Conservation (phyloP, 2,329 filamentous ascomycete genomes). For the Aschersonia sp. region DNA sequence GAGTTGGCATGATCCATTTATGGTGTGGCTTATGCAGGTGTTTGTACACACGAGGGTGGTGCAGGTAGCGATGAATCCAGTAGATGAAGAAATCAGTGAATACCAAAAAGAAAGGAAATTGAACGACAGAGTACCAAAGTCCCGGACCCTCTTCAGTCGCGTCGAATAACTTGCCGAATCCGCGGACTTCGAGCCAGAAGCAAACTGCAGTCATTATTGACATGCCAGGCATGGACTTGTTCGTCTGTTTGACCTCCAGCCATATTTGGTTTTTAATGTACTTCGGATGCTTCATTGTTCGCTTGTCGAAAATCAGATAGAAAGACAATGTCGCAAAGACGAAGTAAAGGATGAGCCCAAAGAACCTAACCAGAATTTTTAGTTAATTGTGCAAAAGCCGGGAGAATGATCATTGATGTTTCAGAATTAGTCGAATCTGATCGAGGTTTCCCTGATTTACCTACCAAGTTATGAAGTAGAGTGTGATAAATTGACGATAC, state of each 20-base stretch:
- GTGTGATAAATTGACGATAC: constrained; percentile 56
- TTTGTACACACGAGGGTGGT: constrained; percentile 69
- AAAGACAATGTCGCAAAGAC: constrained; percentile 73
- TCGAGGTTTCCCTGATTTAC: constrained; percentile 11
- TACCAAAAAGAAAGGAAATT: constrained; percentile 77
- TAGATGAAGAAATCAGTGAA: constrained; percentile 94
- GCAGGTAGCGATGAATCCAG: constrained; percentile 77
- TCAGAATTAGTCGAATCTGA: background rate
- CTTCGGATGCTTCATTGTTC: constrained; percentile 76
- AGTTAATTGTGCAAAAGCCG: background rate
- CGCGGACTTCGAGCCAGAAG: constrained; percentile 72
- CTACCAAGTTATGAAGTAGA: constrained; percentile 81
- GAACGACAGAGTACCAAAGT: constrained; percentile 60
- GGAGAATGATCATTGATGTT: too few species aligned
- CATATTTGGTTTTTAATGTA: constrained; percentile 89
- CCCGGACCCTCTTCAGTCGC: constrained; percentile 61
- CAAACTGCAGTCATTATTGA: constrained; percentile 65
- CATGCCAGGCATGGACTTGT: constrained; percentile 67
- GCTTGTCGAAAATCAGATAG: constrained; percentile 81
- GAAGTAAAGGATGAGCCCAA: constrained; percentile 76
- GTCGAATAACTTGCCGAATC: constrained; percentile 81
- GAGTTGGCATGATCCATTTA: constrained; percentile 99
- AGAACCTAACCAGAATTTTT: constrained; percentile 44
- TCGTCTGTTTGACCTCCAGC: constrained; percentile 73
- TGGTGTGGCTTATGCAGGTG: constrained; percentile 91